Base-by-base conservation (phyloP, 139 green algal species). In the Nannochloris sp. region DNA sequence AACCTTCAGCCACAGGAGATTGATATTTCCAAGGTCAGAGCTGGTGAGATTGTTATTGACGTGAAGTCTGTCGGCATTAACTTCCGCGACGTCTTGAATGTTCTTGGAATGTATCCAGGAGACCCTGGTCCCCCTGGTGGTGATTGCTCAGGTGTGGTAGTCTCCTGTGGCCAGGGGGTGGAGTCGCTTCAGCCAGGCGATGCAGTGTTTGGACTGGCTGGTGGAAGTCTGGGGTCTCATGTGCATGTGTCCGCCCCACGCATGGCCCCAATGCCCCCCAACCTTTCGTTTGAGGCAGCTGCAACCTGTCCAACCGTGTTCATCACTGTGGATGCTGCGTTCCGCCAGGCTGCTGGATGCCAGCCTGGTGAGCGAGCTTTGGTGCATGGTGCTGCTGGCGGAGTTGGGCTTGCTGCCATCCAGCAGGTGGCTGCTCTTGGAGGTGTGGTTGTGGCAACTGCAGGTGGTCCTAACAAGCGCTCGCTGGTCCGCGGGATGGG, bases 271-370 rank as follows among this genome's bases (percentile, higher is more conserved):
- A 70, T 93, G 82, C 88, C 87, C 9, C 26, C 66, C 2, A 70
- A 72, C 61, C 20, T 90, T 23, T 73, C 33, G 28, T 87, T 87
- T 68, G 85, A 91, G 68, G 67, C 78, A 50, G 87, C 85, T 5
- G 76, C 87, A 28, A 90, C 82, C 13, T 73, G 70, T 3, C 87
- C 87, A 36, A 95, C 87, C 0, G 85, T 93, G 23, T 91, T 88
- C 67, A 83, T 89, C 59, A 95, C 87, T 10, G 83, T 82, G 0
- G 79, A 92, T 26, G 45, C 73, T 9, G 81, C 72, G 13, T 76
- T 93, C 17, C 31, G 66, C 4, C 65, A 85, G 43, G 73, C 75
- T 20, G 72, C 78, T 23, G 56, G n/a, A 0, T 49, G 77, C 48
- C 49, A 30, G 3, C 44, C 63, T 9, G 74, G 80, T 0, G 74